phyloP scores from a whole-genome alignment of 2,329 filamentous ascomycete species.

The Cordyceps javanica region DNA sequence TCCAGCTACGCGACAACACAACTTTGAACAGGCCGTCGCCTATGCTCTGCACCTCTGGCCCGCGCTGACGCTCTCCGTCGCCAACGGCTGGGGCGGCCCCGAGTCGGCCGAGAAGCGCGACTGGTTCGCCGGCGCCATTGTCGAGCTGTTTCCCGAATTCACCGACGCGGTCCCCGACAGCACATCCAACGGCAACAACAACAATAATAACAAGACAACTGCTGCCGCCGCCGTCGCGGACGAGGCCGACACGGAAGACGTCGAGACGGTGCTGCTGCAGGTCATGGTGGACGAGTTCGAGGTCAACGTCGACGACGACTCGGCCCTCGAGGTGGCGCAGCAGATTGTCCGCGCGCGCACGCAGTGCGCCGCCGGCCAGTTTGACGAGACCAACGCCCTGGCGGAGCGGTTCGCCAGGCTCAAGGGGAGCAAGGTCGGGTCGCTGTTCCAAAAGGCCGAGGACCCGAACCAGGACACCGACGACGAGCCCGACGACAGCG shows the following conservation, averaged over 20 bases:
- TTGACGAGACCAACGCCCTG: constrained; percentile 58
- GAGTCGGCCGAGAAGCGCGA: constrained; percentile 83
- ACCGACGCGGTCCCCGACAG: constrained; percentile 26
- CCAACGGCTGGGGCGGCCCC: constrained; percentile 82
- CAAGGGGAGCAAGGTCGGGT: constrained; percentile 51
- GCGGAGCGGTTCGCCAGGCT: constrained; percentile 56
- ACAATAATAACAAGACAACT: constrained; percentile 21
- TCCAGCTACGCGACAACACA: constrained; percentile 49
- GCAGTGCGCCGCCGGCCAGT: constrained; percentile 59
- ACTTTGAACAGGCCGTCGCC: constrained; percentile 83
- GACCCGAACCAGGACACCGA: constrained; percentile 53
- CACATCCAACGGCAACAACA: not conserved
- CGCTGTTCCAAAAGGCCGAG: constrained; percentile 49
- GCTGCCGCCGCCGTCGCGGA: constrained; percentile 21
- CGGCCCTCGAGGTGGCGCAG: constrained; percentile 64
- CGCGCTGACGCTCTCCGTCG: constrained; percentile 77
- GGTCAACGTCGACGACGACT: constrained; percentile 85
- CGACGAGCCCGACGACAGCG: constrained; percentile 45
- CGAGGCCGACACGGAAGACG: constrained; percentile 65
- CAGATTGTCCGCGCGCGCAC: constrained; percentile 63
- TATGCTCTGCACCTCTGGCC: constrained; percentile 84
- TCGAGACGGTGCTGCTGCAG: constrained; percentile 80
- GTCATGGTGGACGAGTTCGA: constrained; percentile 97
- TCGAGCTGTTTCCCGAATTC: constrained; percentile 72
- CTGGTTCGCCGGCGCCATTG: constrained; percentile 88